Evolutionary conservation across 176 grass and related monocot species (phyloP).

Genomic region (Rhynchospora tenuis): DNA sequence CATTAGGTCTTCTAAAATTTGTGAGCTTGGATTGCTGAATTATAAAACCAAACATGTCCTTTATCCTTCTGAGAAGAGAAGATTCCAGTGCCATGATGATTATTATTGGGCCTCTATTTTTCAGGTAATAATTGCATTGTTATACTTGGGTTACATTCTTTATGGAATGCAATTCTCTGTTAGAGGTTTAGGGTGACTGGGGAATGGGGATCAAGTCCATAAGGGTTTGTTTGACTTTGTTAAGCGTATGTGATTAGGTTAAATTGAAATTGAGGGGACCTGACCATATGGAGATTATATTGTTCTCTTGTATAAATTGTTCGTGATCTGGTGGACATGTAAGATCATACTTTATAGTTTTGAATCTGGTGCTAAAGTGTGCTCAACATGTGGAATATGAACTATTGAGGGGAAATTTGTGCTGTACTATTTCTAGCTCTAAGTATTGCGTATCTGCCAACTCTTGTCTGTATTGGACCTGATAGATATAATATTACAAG

Average conservation of each 20-base stretch:
- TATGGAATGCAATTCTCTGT: background rate
- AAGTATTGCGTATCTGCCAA: background rate
- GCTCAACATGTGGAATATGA: background rate
- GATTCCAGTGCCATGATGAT: conserved; percentile 76
- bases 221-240: background rate
- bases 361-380: background rate
- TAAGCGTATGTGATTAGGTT: background rate
- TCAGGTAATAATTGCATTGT: conserved; percentile 45
- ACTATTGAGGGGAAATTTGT: background rate
- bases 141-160: conserved; percentile 5
- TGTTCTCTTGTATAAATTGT: background rate
- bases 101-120: conserved; percentile 99
- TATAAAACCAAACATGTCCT: conserved; percentile 89
- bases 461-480: background rate
- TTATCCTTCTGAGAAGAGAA: conserved; percentile 64
- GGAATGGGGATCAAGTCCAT: background rate
- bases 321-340: background rate
- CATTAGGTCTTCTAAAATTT: conserved; percentile 76
- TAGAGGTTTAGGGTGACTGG: background rate
- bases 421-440: background rate
- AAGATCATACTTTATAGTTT: background rate
- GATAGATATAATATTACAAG: background rate
- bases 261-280: background rate
- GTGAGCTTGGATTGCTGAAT: conserved; percentile 79
- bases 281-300: background rate